Evolutionary conservation across 1,139 yeast species (phyloP), one percentile per base, ranked within the genome.

Genomic region (Hansenula lynferdii): DNA sequence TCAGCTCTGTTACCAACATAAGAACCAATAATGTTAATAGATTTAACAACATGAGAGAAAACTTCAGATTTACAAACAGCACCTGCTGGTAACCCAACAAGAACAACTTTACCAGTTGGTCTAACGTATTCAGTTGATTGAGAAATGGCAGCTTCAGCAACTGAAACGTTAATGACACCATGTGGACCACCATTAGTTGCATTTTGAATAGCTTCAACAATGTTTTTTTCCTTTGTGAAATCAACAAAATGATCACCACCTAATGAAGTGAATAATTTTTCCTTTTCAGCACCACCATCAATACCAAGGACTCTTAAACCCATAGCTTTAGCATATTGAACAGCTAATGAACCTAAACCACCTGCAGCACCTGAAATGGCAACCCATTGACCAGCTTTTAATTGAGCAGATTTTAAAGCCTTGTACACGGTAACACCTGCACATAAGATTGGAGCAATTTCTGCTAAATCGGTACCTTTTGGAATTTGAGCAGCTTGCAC

Each of bases 1-100:
- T 82, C 89, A 42, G 79, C 79, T 61, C 87, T 75, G 72, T 80
- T 80, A 49, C 90, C 90, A 44, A 82, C 89, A 56, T 80, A 80
- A 37, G 87, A 80, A 47, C 87, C 89, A 57, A 68, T 74, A 56
- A 81, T 75, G 59, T 64, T 67, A 54, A 80, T 65, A 39, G 83
- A 72, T 62, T 70, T 77, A 50, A 78, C 72, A 48, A 81, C 87
- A 38, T 81, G 71, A 45, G 65, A 65, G 64, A 81, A 77, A 42
- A 81, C 81, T 38, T 73, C 70, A 25, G 82, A 70, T 45, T 65
- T 63, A 49, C 72, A 74, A 55, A 72, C 68, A 42, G 87, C 85
- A 51, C 74, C 75, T 28, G 83, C 82, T 45, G 92, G 92, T 55
- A 83, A 69, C 51, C 90, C 90, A 50, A 83, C 89, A 54, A 80